Percentiles rank a stretch among this genome's conserved stretches.
These are phyloP conservation scores for Comarum palustre DNA, from an alignment of 306 rosid species.

Conservation along the genomic window DNA sequence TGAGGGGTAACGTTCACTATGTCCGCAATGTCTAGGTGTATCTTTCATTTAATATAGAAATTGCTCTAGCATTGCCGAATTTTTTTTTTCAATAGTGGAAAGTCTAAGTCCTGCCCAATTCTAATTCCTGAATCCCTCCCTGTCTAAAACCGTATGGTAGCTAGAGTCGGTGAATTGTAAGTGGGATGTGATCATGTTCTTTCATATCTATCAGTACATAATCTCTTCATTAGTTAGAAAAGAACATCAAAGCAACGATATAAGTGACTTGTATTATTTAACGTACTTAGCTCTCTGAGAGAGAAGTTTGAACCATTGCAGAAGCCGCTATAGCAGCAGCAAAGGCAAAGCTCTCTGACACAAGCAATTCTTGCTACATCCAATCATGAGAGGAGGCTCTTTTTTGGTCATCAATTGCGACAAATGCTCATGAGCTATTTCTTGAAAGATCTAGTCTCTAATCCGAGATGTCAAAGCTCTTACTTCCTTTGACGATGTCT, in stretches of 20 bases:
- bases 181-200: neutral
- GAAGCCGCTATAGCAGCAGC: conserved; percentile 31
- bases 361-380: conserved; percentile 14
- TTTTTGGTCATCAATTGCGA: too few species aligned
- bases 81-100: too few species aligned
- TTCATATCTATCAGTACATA: neutral
- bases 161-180: neutral
- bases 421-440: too few species aligned
- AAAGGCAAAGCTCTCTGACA: conserved; percentile 6
- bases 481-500: too few species aligned
- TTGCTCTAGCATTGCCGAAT: too few species aligned
- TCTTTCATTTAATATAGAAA: too few species aligned
- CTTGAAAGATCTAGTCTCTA: too few species aligned
- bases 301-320: neutral
- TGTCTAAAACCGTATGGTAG: neutral
- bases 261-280: neutral
- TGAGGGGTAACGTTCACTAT: too few species aligned
- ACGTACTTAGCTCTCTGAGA: neutral
- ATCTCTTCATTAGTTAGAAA: neutral
- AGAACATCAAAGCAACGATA: neutral
- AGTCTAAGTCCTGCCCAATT: too few species aligned
- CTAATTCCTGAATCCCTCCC: too few species aligned
- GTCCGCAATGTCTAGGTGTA: too few species aligned
- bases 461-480: too few species aligned
- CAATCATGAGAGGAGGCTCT: neutral